Evolutionary conservation across 345 rosid species (phyloP).

Genomic region (Ceriops tagal): DNA sequence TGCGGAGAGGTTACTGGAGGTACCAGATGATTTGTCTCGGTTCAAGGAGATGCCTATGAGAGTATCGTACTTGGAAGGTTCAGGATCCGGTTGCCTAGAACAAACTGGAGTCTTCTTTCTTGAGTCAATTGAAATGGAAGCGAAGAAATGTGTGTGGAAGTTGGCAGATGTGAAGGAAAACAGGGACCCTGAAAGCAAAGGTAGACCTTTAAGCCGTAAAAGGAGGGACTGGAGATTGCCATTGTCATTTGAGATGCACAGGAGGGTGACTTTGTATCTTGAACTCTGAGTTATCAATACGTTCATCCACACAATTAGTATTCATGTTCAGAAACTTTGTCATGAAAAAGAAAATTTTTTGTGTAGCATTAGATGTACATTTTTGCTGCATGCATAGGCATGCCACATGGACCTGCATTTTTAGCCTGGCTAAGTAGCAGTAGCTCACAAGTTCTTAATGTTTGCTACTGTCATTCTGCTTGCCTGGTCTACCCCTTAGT

Average conservation of each 20-base stretch:
- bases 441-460: too few relatives aligned
- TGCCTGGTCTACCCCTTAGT: too few relatives aligned
- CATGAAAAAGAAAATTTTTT: not conserved
- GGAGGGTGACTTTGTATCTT: constrained; percentile 53
- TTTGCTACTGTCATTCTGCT: too few relatives aligned
- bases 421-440: not conserved
- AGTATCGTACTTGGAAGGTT: constrained; percentile 52
- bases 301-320: too few relatives aligned
- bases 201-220: constrained; percentile 73
- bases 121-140: constrained; percentile 55
- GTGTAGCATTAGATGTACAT: not conserved
- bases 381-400: not conserved
- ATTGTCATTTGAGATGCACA: constrained; percentile 49
- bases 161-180: constrained; percentile 82
- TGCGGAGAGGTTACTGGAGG: constrained; percentile 73
- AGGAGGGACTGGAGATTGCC: constrained; percentile 71
- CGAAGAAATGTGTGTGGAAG: constrained; percentile 69
- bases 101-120: constrained; percentile 56
- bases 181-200: constrained; percentile 71
- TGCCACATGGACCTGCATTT: not conserved
- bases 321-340: not conserved
- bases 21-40: constrained; percentile 65
- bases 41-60: constrained; percentile 72
- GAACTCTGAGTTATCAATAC: constrained; percentile 31
- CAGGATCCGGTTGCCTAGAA: constrained; percentile 33